Percentiles rank a stretch among this genome's conserved stretches.
Conservation (phyloP, 768 basidiomycete genomes). For the Kwoniella sp. region DNA sequence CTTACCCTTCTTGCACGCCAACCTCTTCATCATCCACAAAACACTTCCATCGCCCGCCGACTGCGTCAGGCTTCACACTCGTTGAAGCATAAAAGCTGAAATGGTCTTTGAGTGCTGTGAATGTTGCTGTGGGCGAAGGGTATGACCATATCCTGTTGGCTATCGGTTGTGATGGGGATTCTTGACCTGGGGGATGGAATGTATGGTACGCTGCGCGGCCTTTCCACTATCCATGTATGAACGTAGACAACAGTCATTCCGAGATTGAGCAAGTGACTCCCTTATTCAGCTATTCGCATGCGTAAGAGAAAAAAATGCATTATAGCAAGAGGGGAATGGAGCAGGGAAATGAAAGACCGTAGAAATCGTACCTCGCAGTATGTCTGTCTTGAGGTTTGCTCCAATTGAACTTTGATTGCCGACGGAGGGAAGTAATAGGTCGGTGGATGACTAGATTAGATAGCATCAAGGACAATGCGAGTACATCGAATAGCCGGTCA, state of each 20-base stretch:
- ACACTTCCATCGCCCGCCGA: constrained; percentile 43
- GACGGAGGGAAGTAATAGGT: constrained; percentile 53
- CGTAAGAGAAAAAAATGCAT: too few relatives aligned
- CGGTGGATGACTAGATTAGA: constrained; percentile 54
- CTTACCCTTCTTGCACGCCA: constrained; percentile 49
- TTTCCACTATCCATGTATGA: too few relatives aligned
- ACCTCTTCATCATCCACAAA: constrained; percentile 53
- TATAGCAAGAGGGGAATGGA: too few relatives aligned
- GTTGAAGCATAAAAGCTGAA: constrained; percentile 52
- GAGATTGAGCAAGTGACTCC: too few relatives aligned
- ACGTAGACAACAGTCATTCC: too few relatives aligned
- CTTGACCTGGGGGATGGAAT: constrained; percentile 16
- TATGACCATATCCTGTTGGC: constrained; percentile 53
- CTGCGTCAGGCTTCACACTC: constrained; percentile 5
- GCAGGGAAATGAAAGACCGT: too few relatives aligned
- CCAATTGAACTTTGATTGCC: constrained; percentile 25
- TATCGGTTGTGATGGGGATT: constrained; percentile 16
- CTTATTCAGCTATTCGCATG: too few relatives aligned
- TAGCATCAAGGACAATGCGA: too few relatives aligned
- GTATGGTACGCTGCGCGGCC: constrained; percentile 45
- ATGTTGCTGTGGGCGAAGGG: constrained; percentile 34
- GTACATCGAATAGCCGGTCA: too few relatives aligned
- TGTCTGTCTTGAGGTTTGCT: constrained; percentile 29
- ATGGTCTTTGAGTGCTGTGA: constrained; percentile 46
- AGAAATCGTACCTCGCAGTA: constrained; percentile 54